These are phyloP conservation scores for Galerina marginata DNA, from an alignment of 768 basidiomycete species.

Conservation along the genomic window DNA sequence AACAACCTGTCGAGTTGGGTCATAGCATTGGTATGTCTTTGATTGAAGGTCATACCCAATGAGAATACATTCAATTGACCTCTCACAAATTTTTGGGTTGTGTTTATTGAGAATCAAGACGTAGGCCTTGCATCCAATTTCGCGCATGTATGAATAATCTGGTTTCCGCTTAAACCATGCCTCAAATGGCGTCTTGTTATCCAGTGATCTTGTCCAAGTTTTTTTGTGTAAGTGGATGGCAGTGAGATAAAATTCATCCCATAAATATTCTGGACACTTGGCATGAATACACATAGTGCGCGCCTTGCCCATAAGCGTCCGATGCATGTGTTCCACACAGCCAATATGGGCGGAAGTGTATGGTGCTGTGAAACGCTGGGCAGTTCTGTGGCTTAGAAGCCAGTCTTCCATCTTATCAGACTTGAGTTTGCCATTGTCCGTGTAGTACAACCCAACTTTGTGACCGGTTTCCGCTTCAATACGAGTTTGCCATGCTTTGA, in stretches of 20 bases:
- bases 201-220: slow-evolving; percentile 10
- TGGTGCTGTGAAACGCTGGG: slow-evolving; percentile 28
- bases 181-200: slow-evolving; percentile 21
- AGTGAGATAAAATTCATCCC: slow-evolving; percentile 39
- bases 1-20: slow-evolving; percentile 7
- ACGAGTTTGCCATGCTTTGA: slow-evolving; percentile 33
- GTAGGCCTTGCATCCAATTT: too few species aligned
- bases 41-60: slow-evolving; percentile 23
- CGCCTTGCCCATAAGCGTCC: slow-evolving; percentile 37
- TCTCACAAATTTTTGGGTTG: slow-evolving; percentile 32
- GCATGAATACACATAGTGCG: slow-evolving; percentile 32
- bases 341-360: slow-evolving; percentile 42
- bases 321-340: slow-evolving; percentile 39
- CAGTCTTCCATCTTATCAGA: slow-evolving; percentile 23
- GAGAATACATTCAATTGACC: slow-evolving; percentile 23
- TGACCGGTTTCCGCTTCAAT: slow-evolving; percentile 25
- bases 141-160: slow-evolving; percentile 5
- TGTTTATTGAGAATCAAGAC: neutral
- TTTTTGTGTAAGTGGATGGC: slow-evolving; percentile 27
- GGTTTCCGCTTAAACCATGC: slow-evolving; percentile 22
- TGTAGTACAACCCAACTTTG: slow-evolving; percentile 19
- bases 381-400: slow-evolving; percentile 11
- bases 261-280: slow-evolving; percentile 30
- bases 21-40: slow-evolving; percentile 23
- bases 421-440: slow-evolving; percentile 28